Percentiles rank a stretch among this genome's conserved stretches.
phyloP scores from a whole-genome alignment of 176 grass and related monocot genomes.

The Avena sativa region DNA sequence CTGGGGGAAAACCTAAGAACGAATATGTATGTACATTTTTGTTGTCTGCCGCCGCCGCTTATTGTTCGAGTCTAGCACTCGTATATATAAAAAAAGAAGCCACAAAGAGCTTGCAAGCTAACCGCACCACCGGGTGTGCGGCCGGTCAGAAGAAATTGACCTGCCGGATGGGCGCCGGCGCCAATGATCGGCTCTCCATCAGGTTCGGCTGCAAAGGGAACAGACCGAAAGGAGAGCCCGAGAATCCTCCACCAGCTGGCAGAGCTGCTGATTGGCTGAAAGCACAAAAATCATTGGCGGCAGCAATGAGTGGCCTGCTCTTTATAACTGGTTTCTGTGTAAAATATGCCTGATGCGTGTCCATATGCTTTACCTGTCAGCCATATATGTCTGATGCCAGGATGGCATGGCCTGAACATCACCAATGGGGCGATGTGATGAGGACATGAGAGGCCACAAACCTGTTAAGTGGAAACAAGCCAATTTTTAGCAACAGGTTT shows the following conservation, averaged over 20 bases:
- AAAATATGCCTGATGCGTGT: background rate
- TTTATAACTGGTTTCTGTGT: no score
- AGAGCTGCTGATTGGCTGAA: slow-evolving; percentile 62
- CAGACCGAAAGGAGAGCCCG: slow-evolving; percentile 48
- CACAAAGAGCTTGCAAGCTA: slow-evolving; percentile 26
- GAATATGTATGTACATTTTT: slow-evolving; percentile 47
- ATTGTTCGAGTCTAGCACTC: slow-evolving; percentile 47
- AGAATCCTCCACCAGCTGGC: slow-evolving; percentile 50
- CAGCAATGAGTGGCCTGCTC: background rate
- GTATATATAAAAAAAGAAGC: background rate
- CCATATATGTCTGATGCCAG: slow-evolving; percentile 52
- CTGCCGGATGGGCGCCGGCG: slow-evolving; percentile 68
- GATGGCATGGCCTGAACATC: slow-evolving; percentile 55
- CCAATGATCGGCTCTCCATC: slow-evolving; percentile 62
- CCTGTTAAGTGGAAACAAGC: slow-evolving; percentile 43
- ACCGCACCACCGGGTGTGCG: slow-evolving; percentile 7
- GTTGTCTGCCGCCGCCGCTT: slow-evolving; percentile 40
- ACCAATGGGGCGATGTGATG: slow-evolving; percentile 50
- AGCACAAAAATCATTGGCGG: background rate
- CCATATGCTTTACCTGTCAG: slow-evolving; percentile 51
- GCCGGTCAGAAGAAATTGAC: slow-evolving; percentile 62
- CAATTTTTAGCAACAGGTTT: background rate
- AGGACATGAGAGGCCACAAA: slow-evolving; percentile 66
- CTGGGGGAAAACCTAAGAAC: background rate
- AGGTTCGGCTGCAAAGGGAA: slow-evolving; percentile 53